Percentiles rank a stretch among this genome's conserved stretches.
Evolutionary conservation across 2,329 filamentous ascomycete species (phyloP).

Genomic region (Diplodia scrobiculata): DNA sequence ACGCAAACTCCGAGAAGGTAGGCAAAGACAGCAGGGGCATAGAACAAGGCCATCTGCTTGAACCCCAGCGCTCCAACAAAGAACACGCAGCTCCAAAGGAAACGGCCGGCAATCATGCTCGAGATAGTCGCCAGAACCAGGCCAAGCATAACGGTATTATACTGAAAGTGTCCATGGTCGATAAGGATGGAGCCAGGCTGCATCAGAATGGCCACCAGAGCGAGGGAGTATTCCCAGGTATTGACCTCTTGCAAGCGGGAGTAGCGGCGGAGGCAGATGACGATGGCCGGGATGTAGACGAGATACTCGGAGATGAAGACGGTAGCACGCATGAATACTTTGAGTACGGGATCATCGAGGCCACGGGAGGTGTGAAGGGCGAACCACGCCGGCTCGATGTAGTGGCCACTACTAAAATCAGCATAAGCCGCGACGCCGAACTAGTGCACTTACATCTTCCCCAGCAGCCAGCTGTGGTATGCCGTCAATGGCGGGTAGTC

Average conservation of each 20-base stretch:
- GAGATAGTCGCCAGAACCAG: constrained; percentile 84
- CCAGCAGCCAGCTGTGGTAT: constrained; percentile 96
- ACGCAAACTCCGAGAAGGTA: constrained; percentile 86
- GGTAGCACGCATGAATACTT: constrained; percentile 93
- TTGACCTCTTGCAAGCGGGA: constrained; percentile 75
- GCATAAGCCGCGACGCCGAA: not conserved
- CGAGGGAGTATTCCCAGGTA: constrained; percentile 79
- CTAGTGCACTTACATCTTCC: constrained; percentile 64
- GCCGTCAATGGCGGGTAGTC: constrained; percentile 97
- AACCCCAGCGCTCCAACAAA: constrained; percentile 94
- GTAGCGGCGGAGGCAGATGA: constrained; percentile 82
- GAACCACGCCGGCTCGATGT: constrained; percentile 85
- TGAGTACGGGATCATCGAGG: constrained; percentile 74
- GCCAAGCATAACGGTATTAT: constrained; percentile 98
- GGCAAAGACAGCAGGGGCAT: constrained; percentile 87
- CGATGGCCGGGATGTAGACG: constrained; percentile 79
- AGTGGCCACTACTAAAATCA: constrained; percentile 59
- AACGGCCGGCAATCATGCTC: constrained; percentile 80
- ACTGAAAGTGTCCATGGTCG: constrained; percentile 96
- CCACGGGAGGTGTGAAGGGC: constrained; percentile 80
- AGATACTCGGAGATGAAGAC: constrained; percentile 90
- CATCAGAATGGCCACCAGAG: constrained; percentile 86
- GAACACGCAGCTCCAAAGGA: constrained; percentile 87
- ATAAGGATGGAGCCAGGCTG: constrained; percentile 88
- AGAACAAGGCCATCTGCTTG: constrained; percentile 99